These are phyloP conservation scores for Acacia crassicarpa DNA, from an alignment of 306 rosid genomes.

Conservation along the genomic window DNA sequence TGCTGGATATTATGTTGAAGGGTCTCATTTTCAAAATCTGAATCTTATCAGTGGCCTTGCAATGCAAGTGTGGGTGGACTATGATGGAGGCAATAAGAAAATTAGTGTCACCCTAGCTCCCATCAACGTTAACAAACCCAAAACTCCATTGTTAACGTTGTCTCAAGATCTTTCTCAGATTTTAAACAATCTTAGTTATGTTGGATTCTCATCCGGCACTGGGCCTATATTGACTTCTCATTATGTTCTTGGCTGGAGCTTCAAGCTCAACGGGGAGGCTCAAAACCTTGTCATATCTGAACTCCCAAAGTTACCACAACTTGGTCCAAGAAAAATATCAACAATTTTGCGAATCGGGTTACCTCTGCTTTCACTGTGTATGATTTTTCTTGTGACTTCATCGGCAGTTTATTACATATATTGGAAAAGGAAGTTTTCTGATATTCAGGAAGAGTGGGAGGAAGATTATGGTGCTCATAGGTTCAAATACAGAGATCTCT, in stretches of 20 bases:
- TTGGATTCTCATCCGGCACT: conserved; percentile 67
- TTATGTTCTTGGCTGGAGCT: conserved; percentile 73
- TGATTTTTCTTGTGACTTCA: conserved; percentile 18
- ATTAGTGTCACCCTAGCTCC: conserved; percentile 62
- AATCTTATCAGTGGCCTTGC: conserved; percentile 47
- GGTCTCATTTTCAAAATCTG: conserved; percentile 26
- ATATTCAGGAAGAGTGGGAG: conserved; percentile 71
- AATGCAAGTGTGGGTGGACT: conserved; percentile 69
- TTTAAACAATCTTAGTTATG: conserved; percentile 43
- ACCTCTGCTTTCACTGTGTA: conserved; percentile 26
- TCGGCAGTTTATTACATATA: conserved; percentile 28
- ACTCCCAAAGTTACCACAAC: conserved; percentile 50
- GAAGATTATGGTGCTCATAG: conserved; percentile 61
- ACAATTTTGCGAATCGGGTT: conserved; percentile 25
- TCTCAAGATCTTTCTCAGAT: conserved; percentile 49
- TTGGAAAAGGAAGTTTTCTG: conserved; percentile 41
- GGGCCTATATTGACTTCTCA: conserved; percentile 47
- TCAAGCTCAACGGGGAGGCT: conserved; percentile 48
- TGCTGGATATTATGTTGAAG: conserved; percentile 40
- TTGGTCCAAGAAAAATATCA: background rate
- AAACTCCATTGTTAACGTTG: conserved; percentile 46
- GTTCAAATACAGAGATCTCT: conserved; percentile 54
- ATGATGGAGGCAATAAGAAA: conserved; percentile 44
- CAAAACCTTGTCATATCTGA: conserved; percentile 38
- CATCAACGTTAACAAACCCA: conserved; percentile 40